Evolutionary conservation across 257 asterid species (phyloP), one percentile per base, ranked within the genome.

Genomic region (Solanum phureja): DNA sequence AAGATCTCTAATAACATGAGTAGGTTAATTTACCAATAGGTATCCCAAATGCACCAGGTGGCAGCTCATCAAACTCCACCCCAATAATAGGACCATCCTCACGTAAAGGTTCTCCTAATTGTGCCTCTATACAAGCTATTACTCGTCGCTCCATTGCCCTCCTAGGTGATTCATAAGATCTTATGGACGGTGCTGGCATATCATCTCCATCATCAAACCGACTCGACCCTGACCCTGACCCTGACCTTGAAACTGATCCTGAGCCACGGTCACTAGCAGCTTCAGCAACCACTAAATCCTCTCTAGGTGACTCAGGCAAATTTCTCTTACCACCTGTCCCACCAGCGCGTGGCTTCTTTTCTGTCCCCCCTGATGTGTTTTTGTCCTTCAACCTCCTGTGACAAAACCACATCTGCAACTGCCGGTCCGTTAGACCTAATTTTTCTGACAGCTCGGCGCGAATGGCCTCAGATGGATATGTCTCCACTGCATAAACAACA

Each of bases 401-500:
- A 88, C 99, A 97, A 89, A 97, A 97, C 99, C 99, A 97, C 99
- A 97, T 97, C 94, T 97, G 99, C 92, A 97, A 90, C 89, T 97
- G 99, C 86, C 99, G 90, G 87, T 97, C 99, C 5, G 98, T 94
- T 86, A 97, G 93, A 44, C 92, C 93, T 88, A 97, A 91, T 88
- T 93, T 96, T 89, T 88, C 95, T 1, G 98, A 95, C 60, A 97
- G 90, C 74, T 93, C 97, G n/a, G 92, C 96, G 11, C 99, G 96
- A 44, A 93, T 96, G 64, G 97, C 94, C 94, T 97, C 99, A 1
- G 98, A 92, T 2, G 99, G 99, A 85, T 97, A 96, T 79, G 90
- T 93, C 90, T 95, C 99, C 95, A 84, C 99, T 97, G 98, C 92
- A 91, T 5, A 91, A 46, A 86, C 77, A 33, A 14, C 89, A 87